Base-by-base conservation (phyloP, 345 rosid species). In the Erysimum cheiranthoides region DNA sequence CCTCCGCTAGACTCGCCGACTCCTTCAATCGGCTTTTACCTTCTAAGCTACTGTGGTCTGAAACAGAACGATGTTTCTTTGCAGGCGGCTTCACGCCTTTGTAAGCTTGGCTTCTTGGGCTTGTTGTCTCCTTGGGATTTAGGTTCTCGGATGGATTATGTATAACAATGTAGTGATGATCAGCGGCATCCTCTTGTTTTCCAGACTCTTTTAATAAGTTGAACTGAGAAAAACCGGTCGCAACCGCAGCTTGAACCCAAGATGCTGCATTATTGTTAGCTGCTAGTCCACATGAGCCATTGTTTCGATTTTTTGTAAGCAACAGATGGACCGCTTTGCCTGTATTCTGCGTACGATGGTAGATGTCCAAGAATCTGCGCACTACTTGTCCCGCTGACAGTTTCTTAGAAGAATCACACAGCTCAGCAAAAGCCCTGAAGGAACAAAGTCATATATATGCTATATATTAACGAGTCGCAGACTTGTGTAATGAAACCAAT, bases 221-320 rank as follows among this genome's bases (percentile, higher is more conserved):
- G 71, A 85, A 85, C 2, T 74, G 81, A 28, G 82, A 78, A 32
- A 83, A 68, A 46, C 71, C 60, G 4, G 86, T 77, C 72, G 74
- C 72, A 38, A 81, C 68, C 6, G 86, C 83, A 74, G 82, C 78
- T 60, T 77, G 81, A 63, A 79, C 82, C 88, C 88, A 85, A 10
- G 78, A 81, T 35, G 46, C 30, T 43, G 85, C 89, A 51, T 75
- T 74, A 40, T 31, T 72, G 8, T 47, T 51, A 10, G 70, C 71
- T 66, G 34, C 32, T 69, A 77, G 54, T 61, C 61, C 67, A 46
- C 71, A 35, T 0, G 42, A 70, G 49, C 45, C 58, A 6, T 8
- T 66, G 60, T 66, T 85, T 67, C 57, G 40, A 40, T 30, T 78
- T 50, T 63, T 72, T 58, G 73, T 43, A 25, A 80, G 78, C 32